phyloP scores from a whole-genome alignment of 2,329 filamentous ascomycete genomes.

The Erysiphe pulchra region DNA sequence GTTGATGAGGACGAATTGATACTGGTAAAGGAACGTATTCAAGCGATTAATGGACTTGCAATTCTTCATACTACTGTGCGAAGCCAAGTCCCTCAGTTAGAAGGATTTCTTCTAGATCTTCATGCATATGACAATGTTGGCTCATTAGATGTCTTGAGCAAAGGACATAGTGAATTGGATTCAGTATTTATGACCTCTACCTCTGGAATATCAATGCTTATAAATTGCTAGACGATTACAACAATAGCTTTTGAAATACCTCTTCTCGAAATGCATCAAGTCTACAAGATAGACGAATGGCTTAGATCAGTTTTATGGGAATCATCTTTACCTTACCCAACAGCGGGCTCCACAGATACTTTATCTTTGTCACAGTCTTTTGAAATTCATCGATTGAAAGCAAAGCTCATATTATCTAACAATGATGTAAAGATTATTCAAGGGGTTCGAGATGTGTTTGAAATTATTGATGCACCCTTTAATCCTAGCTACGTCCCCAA shows the following conservation, averaged over 20 bases:
- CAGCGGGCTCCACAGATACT: not conserved
- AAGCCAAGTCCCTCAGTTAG: slow-evolving; percentile 55
- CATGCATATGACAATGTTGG: slow-evolving; percentile 70
- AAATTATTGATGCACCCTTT: slow-evolving; percentile 41
- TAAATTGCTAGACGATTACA: slow-evolving; percentile 42
- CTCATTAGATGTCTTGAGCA: slow-evolving; percentile 40
- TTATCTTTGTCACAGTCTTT: slow-evolving; percentile 14
- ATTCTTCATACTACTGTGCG: slow-evolving; percentile 61
- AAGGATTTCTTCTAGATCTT: slow-evolving; percentile 68
- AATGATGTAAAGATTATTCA: slow-evolving; percentile 57
- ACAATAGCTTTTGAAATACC: slow-evolving; percentile 51
- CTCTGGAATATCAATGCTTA: slow-evolving; percentile 2
- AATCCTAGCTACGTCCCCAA: slow-evolving; percentile 7
- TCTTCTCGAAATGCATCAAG: slow-evolving; percentile 25
- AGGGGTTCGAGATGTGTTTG: slow-evolving; percentile 81
- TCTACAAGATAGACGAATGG: slow-evolving; percentile 52
- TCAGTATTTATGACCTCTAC: slow-evolving; percentile 28
- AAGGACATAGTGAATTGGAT: slow-evolving; percentile 79
- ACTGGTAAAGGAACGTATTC: slow-evolving; percentile 42
- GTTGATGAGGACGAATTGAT: slow-evolving; percentile 44
- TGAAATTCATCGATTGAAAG: slow-evolving; percentile 76
- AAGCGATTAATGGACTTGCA: slow-evolving; percentile 72
- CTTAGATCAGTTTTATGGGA: slow-evolving; percentile 72
- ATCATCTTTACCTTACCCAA: slow-evolving; percentile 24
- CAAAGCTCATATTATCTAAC: slow-evolving; percentile 38